phyloP scores from a whole-genome alignment of 352 stramenopile genomes.

The Achlya hypogyna region DNA sequence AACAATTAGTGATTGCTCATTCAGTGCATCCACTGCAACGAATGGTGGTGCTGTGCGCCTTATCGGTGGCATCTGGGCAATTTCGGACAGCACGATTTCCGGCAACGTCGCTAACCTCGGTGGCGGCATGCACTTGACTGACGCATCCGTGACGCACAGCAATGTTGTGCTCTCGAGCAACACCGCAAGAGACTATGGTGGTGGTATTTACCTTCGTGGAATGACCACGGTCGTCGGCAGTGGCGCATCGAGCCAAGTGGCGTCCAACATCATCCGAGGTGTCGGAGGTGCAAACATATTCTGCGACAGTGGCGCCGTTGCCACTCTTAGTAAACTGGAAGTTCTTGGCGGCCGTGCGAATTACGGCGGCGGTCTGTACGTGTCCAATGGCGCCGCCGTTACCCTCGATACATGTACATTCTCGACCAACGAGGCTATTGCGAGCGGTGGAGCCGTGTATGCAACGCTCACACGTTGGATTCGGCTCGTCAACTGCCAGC shows the following conservation, averaged over 20 bases:
- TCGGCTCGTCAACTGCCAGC: neutral
- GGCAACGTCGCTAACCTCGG: neutral
- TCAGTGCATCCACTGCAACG: neutral
- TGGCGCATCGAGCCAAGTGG: neutral
- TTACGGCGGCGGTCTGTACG: neutral
- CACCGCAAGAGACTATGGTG: neutral
- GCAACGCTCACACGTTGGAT: neutral
- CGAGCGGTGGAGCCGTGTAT: neutral
- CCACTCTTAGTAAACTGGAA: neutral
- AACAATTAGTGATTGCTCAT: neutral
- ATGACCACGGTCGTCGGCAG: neutral
- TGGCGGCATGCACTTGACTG: neutral
- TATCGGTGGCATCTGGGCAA: neutral
- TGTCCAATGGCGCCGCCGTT: neutral
- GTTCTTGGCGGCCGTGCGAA: neutral
- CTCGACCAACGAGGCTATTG: neutral
- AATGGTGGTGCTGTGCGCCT: neutral
- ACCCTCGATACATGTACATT: neutral
- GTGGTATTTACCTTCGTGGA: neutral
- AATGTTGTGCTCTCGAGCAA: neutral
- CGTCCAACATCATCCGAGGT: neutral
- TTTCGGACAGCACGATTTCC: neutral
- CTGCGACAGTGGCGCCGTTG: neutral
- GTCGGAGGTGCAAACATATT: conserved; percentile 5
- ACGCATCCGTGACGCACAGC: neutral